Evolutionary conservation across 768 basidiomycete genomes (phyloP).

Genomic region (Harrya chromipes): DNA sequence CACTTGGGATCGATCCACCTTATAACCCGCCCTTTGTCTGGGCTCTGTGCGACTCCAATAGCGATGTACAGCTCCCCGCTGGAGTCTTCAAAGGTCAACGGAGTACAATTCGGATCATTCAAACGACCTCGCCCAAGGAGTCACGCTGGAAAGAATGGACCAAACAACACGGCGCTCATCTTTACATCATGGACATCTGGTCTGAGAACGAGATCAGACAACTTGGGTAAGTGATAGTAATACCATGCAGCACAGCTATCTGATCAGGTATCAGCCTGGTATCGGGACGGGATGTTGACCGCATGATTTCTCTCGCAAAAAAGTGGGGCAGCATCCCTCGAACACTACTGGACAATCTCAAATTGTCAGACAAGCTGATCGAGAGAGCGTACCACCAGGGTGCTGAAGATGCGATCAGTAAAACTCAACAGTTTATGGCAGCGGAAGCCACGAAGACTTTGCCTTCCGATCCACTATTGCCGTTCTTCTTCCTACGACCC

Average conservation of each 20-base stretch:
- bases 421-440: no score
- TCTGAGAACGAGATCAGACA: background rate
- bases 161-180: background rate
- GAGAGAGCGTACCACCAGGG: no score
- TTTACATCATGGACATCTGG: background rate
- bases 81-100: background rate
- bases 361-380: background rate
- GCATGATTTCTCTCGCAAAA: background rate
- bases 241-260: background rate
- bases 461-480: no score
- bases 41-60: background rate
- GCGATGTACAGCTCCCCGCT: background rate
- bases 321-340: background rate
- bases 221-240: background rate
- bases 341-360: background rate
- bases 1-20: no score
- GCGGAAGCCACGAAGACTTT: no score
- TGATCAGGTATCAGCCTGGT: background rate
- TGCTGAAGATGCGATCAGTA: no score
- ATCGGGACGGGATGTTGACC: background rate
- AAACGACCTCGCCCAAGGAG: background rate
- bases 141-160: background rate
- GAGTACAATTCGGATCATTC: background rate
- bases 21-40: background rate
- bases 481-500: no score